Evolutionary conservation across 2,329 filamentous ascomycete genomes (phyloP), one percentile per base, ranked within the genome.

Genomic region (Aurifilum marmelostoma): DNA sequence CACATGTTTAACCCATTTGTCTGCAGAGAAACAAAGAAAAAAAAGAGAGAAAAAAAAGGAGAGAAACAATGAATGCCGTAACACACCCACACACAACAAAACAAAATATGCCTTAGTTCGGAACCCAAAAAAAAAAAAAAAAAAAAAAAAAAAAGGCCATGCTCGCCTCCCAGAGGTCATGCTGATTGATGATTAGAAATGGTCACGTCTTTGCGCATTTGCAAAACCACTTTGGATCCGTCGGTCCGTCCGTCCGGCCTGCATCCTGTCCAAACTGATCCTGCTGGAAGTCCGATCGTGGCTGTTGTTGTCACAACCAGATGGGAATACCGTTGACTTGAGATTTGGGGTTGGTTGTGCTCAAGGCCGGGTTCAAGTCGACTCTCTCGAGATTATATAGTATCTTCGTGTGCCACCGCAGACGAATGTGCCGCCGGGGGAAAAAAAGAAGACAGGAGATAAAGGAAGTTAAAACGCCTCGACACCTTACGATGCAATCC

Each of bases 111-210:
- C 67, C 65, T 62, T 65, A 65, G 32, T 63, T 65, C 59, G 50
- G n/a, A 66, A 60, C 37, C 65, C n/a, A n/a, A n/a, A n/a, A n/a
- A n/a, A n/a, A n/a, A n/a, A n/a, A n/a, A n/a, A n/a, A n/a, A n/a
- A n/a, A n/a, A n/a, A n/a, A n/a, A n/a, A n/a, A n/a, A n/a, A 67
- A 75, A 73, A 74, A 74, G 75, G 74, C 79, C 77, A 80, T 66
- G 64, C 62, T 65, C 64, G 58, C 69, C 69, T 71, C 67, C 59
- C 67, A 71, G 69, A 69, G 69, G 69, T 63, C 62, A 60, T 64
- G 54, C 58, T 56, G 58, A 66, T 71, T 56, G 58, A 66, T 71
- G 58, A 71, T 71, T 71, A 71, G 67, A 76, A 75, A 67, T 61
- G 56, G 27, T 67, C 24, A 54, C 56, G 11, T 56, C 60, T 37